Evolutionary conservation across 2,329 filamentous ascomycete species (phyloP), one percentile per base, ranked within the genome.

Genomic region (Aspergillus arachidicola): DNA sequence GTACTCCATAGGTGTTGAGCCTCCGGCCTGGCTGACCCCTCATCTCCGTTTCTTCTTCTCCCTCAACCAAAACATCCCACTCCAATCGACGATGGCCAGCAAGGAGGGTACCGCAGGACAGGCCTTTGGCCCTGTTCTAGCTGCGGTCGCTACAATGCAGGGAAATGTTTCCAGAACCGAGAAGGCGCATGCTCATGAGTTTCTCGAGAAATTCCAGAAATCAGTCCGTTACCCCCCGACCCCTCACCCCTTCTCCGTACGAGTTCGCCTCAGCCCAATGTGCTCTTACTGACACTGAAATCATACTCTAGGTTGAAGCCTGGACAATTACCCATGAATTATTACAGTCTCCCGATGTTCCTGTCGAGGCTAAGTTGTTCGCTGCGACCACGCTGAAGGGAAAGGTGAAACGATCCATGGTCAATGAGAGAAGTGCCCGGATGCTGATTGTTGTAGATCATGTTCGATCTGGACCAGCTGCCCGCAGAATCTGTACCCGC

Each of bases 381-480:
- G 95, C 95, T 54, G 95, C 95, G 63, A 98, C 94, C 54, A 99
- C 95, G 58, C 83, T 99, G 74, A 97, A 96, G 83, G 95, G 95
- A 84, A 99, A 99, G 90, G 95, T 98, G 84, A 69, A 82, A 70
- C 50, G 38, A 51, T 30, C 48, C 36, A 34, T 57, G 56, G 53
- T 32, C 59, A 23, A 43, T 28, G 57, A 53, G 48, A 55, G 64
- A 48, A 63, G 38, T 57, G 23, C 51, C 26, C 58, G 32, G 57
- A 63, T 66, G 58, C 71, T 78, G 69, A 77, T 66, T 53, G 68
- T 66, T 58, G 54, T 76, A 99, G 95, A 97, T 99, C 71, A 94
- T 94, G 69, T 99, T 97, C 79, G 95, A 99, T 81, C 87, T 98
- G 59, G 86, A 94, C 67, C 94, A 98, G 82, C 87, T 99, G 58